Base-by-base conservation (phyloP, 1,284 basidiomycete genomes). In the Ustilago crameri region DNA sequence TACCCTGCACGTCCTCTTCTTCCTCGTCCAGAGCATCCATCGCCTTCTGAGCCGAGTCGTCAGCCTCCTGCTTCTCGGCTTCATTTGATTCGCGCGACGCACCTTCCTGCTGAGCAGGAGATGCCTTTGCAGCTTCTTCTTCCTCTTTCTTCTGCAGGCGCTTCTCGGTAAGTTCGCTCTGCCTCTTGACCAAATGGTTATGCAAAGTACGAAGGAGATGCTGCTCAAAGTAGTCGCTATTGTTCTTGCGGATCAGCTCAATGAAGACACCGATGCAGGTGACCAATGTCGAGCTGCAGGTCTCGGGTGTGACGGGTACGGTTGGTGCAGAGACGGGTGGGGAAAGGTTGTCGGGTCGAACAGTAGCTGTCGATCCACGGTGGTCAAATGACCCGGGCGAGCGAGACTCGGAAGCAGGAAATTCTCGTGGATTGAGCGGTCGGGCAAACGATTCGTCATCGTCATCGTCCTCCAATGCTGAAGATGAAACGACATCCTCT, bases 201-300 rank as follows among this genome's bases (percentile, higher is more conserved):
- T 94, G 90, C 42, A 97, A 85, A 1, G 93, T 94, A 82, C 97
- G 93, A 85, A 97, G 96, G n/a, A 98, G 87, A 84, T 95, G 96
- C 15, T 95, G 95, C 85, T 99, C 96, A 81, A 96, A 95, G 83
- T 95, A 97, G 84, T 99, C 95, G 51, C 94, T 95, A 84, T 98
- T 98, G 85, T 98, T 98, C 84, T 98, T 95, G 55, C 96, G 89
- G 75, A 99, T 98, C 37, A 99, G 88, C 84, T 99, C 96, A 77
- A 97, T 92, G 69, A 98, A 87, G 77, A 98, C 89, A 50, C 91
- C 91, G 74, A 95, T 91, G 24, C 93, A 91, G 65, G 93, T 90
- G 30, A 92, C 88, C 44, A 98, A 89, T 0, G 93, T 93, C 5
- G 95, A 98, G 0, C 90, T 89, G n/a, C 89, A 88, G 1, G 90